Percentiles rank a stretch among this genome's conserved stretches.
Evolutionary conservation across 805 yeast species (phyloP).

Genomic region (Zygosaccharomyces bisporus): DNA sequence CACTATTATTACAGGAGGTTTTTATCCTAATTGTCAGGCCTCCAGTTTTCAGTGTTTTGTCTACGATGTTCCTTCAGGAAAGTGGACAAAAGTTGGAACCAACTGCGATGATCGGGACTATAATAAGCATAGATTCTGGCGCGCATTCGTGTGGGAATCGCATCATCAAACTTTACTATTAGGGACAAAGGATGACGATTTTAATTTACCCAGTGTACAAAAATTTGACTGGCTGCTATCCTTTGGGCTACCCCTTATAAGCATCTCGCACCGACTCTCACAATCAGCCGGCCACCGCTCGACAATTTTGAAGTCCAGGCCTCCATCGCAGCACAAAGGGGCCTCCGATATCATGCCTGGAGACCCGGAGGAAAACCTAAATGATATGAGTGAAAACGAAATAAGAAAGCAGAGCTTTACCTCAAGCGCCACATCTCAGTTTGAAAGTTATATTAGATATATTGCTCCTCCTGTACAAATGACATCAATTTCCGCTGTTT

Average conservation of each 20-base stretch:
- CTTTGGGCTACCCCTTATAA: slow-evolving; percentile 53
- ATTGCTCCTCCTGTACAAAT: slow-evolving; percentile 68
- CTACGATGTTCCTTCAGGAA: slow-evolving; percentile 35
- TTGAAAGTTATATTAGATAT: slow-evolving; percentile 70
- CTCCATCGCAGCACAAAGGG: neutral
- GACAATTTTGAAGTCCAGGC: neutral
- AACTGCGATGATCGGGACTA: slow-evolving; percentile 50
- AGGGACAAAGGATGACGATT: slow-evolving; percentile 41
- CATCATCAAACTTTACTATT: slow-evolving; percentile 67
- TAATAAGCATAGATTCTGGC: slow-evolving; percentile 59
- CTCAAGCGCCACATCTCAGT: slow-evolving; percentile 34
- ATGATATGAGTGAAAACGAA: neutral
- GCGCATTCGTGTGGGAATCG: slow-evolving; percentile 69
- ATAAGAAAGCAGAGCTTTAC: slow-evolving; percentile 14
- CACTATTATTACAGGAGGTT: slow-evolving; percentile 60
- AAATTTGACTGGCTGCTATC: slow-evolving; percentile 43
- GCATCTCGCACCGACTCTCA: slow-evolving; percentile 33
- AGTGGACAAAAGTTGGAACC: slow-evolving; percentile 62
- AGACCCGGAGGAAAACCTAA: neutral
- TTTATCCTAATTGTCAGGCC: slow-evolving; percentile 41
- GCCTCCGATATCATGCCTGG: neutral
- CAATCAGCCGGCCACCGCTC: slow-evolving; percentile 6
- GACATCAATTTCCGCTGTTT: slow-evolving; percentile 62
- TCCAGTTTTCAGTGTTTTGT: slow-evolving; percentile 30
- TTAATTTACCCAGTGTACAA: slow-evolving; percentile 40